Percentiles rank a stretch among this genome's conserved stretches.
These are phyloP conservation scores for Taphrina communis DNA, from an alignment of 1,139 yeast species.

Conservation along the genomic window DNA sequence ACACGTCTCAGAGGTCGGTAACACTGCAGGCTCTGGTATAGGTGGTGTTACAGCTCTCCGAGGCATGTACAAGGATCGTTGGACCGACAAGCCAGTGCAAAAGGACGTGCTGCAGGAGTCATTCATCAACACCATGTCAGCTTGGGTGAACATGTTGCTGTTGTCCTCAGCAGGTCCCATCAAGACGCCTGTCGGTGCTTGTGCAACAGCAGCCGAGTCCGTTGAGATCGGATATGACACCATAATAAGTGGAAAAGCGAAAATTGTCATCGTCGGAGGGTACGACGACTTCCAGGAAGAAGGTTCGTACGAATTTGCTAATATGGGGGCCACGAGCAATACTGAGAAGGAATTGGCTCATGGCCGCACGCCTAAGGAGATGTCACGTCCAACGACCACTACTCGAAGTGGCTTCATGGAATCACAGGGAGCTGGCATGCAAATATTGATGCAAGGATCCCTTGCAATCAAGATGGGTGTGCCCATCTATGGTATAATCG, in stretches of 20 bases:
- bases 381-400: slow-evolving; percentile 98
- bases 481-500: slow-evolving; percentile 95
- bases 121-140: slow-evolving; percentile 97
- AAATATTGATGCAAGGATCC: slow-evolving; percentile 92
- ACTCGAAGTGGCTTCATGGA: slow-evolving; percentile 98
- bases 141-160: slow-evolving; percentile 98
- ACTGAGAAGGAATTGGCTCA: slow-evolving; percentile 83
- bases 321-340: slow-evolving; percentile 98
- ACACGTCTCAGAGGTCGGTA: slow-evolving; percentile 97
- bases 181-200: slow-evolving; percentile 99
- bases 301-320: slow-evolving; percentile 96
- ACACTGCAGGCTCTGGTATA: slow-evolving; percentile 99
- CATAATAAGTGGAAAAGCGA: slow-evolving; percentile 88
- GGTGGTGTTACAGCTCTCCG: slow-evolving; percentile 97
- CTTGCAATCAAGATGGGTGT: slow-evolving; percentile 97
- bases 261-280: slow-evolving; percentile 96
- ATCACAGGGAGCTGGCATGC: slow-evolving; percentile 99
- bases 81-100: slow-evolving; percentile 88
- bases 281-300: slow-evolving; percentile 99
- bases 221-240: slow-evolving; percentile 96
- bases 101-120: slow-evolving; percentile 97
- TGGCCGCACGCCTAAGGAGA: slow-evolving; percentile 97
- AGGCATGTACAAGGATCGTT: slow-evolving; percentile 97
- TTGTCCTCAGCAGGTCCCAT: slow-evolving; percentile 98
- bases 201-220: slow-evolving; percentile 98